Conservation (phyloP, 2,329 filamentous ascomycete genomes). For the Pyrenophora graminea region DNA sequence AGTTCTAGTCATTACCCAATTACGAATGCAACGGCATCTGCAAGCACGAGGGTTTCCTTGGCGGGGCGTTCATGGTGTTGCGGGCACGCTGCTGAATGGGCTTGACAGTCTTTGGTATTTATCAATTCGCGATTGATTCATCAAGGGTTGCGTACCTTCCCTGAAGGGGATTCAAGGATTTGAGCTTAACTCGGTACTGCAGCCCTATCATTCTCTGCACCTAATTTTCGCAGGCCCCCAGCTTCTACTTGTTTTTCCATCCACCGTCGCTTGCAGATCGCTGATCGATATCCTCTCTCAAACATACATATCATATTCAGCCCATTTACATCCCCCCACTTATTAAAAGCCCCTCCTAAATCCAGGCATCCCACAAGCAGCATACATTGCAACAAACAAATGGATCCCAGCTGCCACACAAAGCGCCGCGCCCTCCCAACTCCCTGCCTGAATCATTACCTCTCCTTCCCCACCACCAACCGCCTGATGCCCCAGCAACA, state of each 20-base stretch:
- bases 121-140: constrained; percentile 20
- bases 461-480: constrained; percentile 1
- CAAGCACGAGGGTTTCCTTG: constrained; percentile 26
- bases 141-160: too few species aligned
- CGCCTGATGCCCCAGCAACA: constrained; percentile 1
- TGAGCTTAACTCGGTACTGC: neutral
- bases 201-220: too few species aligned
- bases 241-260: too few species aligned
- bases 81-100: constrained; percentile 19
- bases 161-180: constrained; percentile 11
- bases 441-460: neutral
- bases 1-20: constrained; percentile 39
- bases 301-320: neutral
- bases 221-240: too few species aligned
- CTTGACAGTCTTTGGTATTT: constrained; percentile 34
- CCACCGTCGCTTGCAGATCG: too few species aligned
- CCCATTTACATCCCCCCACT: neutral
- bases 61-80: constrained; percentile 44
- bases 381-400: constrained; percentile 4
- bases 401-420: constrained; percentile 11
- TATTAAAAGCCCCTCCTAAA: neutral
- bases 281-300: too few species aligned
- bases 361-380: constrained; percentile 4
- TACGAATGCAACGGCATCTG: constrained; percentile 21
- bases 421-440: constrained; percentile 3